Percentiles rank a stretch among this genome's conserved stretches.
phyloP scores from a whole-genome alignment of 495 filamentous ascomycete genomes.

The Neurospora sp. region DNA sequence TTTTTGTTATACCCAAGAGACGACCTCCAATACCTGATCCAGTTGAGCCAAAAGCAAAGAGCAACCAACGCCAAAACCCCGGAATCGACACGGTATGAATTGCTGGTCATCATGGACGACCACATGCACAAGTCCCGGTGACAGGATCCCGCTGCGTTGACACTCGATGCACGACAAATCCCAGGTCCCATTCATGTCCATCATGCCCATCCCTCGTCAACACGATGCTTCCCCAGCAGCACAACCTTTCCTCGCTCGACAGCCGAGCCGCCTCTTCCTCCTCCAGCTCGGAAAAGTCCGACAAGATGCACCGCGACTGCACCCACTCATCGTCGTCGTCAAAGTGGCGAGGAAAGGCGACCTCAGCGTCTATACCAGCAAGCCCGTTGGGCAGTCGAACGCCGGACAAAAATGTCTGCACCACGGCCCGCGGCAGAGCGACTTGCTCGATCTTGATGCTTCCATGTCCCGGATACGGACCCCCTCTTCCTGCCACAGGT shows the following conservation, averaged over 20 bases:
- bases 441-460: slow-evolving; percentile 9
- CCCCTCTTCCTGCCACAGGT: background rate
- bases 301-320: slow-evolving; percentile 17
- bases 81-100: background rate
- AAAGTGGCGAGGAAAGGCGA: slow-evolving; percentile 8
- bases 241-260: slow-evolving; percentile 13
- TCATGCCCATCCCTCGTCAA: background rate
- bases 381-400: background rate
- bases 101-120: background rate
- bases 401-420: slow-evolving; percentile 10
- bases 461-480: background rate
- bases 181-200: slow-evolving; percentile 4
- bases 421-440: slow-evolving; percentile 10
- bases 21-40: background rate
- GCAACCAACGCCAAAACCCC: background rate
- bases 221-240: slow-evolving; percentile 21
- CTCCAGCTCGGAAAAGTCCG: slow-evolving; percentile 18
- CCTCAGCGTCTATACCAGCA: background rate
- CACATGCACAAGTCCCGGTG: background rate
- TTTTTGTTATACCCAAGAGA: background rate
- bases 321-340: slow-evolving; percentile 23
- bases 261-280: slow-evolving; percentile 11
- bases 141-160: slow-evolving; percentile 1
- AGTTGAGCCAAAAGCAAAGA: background rate
- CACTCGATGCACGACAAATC: slow-evolving; percentile 8